Conservation (phyloP, 2,329 filamentous ascomycete genomes). For the Ophiostoma australiae region DNA sequence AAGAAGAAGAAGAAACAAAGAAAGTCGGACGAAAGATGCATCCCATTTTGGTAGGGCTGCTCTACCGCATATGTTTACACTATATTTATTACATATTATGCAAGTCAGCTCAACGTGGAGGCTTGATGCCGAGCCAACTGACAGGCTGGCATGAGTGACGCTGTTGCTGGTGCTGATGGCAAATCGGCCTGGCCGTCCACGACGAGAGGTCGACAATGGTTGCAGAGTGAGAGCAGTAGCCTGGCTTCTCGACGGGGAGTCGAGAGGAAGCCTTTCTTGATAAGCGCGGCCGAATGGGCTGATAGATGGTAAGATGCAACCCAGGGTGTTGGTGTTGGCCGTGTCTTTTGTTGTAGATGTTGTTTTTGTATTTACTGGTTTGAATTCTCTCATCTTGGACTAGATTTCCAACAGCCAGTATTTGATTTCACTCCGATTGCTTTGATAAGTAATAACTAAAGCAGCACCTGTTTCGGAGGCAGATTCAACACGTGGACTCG, state of each 20-base stretch:
- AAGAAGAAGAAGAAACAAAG: neutral
- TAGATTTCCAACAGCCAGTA: too few relatives aligned
- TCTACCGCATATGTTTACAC: neutral
- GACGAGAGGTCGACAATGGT: neutral
- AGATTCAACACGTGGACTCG: too few relatives aligned
- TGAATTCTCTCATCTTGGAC: too few relatives aligned
- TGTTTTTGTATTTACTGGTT: neutral
- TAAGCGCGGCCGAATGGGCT: neutral
- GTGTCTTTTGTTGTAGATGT: too few relatives aligned
- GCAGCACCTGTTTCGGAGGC: too few relatives aligned
- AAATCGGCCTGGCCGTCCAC: neutral
- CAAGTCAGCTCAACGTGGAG: neutral
- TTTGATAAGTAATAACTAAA: too few relatives aligned
- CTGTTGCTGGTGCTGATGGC: too few relatives aligned
- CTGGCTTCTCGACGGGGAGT: neutral
- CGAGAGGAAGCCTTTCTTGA: neutral
- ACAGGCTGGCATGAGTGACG: neutral
- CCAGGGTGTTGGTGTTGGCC: neutral
- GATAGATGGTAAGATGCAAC: neutral
- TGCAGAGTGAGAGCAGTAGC: neutral
- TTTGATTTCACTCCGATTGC: too few relatives aligned
- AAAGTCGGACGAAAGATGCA: neutral
- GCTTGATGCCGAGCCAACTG: neutral
- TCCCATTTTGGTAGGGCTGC: neutral
- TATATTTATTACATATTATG: neutral